phyloP scores from a whole-genome alignment of 371 early-diverging fungal species.

The Mucor circinelloides region DNA sequence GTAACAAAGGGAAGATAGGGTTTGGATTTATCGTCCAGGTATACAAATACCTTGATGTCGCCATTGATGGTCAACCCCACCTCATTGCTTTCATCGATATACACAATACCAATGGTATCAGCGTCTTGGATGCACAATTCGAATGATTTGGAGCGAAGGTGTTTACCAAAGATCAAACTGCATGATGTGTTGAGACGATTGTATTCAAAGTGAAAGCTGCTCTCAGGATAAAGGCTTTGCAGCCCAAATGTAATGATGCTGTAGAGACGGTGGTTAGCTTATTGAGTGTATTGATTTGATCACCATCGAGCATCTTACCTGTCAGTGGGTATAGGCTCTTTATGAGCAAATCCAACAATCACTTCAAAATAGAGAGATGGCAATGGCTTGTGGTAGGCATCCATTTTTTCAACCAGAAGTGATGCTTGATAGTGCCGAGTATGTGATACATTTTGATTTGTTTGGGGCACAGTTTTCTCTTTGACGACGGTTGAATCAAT shows the following conservation, averaged over 20 bases:
- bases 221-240: constrained; percentile 10
- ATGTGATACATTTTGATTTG: background rate
- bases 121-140: constrained; percentile 12
- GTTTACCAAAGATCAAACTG: constrained; percentile 8
- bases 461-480: background rate
- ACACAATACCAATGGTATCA: constrained; percentile 35
- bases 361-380: constrained; percentile 47
- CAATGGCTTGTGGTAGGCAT: background rate
- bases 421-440: background rate
- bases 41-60: constrained; percentile 8
- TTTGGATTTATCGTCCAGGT: constrained; percentile 4
- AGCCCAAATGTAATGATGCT: constrained; percentile 30
- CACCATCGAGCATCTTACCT: constrained; percentile 7
- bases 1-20: constrained; percentile 28
- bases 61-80: constrained; percentile 34
- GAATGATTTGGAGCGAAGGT: constrained; percentile 24
- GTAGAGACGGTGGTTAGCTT: background rate
- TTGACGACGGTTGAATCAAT: constrained; percentile 1
- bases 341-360: constrained; percentile 12
- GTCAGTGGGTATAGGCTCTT: background rate
- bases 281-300: too few species aligned
- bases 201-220: constrained; percentile 31
- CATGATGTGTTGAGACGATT: constrained; percentile 6
- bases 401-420: background rate
- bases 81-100: constrained; percentile 17